Evolutionary conservation across 1,284 basidiomycete species (phyloP).

Genomic region (Leccinum griseonigrum): DNA sequence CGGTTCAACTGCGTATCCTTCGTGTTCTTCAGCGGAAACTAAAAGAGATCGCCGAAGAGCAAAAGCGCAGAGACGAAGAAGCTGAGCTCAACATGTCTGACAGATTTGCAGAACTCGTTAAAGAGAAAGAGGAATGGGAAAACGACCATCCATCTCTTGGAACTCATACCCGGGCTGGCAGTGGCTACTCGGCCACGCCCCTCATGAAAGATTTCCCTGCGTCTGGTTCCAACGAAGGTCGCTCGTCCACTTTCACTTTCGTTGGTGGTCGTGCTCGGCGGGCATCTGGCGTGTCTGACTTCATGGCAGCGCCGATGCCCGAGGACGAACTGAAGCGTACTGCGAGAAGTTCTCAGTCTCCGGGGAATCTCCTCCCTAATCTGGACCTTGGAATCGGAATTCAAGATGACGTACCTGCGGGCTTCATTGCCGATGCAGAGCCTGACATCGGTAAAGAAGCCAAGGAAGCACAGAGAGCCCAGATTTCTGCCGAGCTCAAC

Average conservation of each 20-base stretch:
- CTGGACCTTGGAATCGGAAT: constrained; percentile 74
- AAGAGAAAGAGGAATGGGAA: constrained; percentile 86
- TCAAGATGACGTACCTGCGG: constrained; percentile 67
- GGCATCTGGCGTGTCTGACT: constrained; percentile 68
- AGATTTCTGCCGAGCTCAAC: constrained; percentile 47
- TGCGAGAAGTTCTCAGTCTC: constrained; percentile 47
- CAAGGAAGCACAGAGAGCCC: constrained; percentile 37
- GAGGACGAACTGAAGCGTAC: constrained; percentile 57
- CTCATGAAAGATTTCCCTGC: constrained; percentile 59
- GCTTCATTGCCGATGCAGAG: constrained; percentile 49
- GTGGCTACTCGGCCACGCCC: constrained; percentile 52
- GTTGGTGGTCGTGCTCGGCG: constrained; percentile 51
- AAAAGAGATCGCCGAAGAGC: constrained; percentile 75
- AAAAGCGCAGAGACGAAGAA: constrained; percentile 69
- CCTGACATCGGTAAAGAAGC: constrained; percentile 34
- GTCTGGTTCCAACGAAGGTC: constrained; percentile 49
- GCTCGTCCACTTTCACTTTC: constrained; percentile 48
- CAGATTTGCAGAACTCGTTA: constrained; percentile 62
- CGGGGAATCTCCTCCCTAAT: constrained; percentile 57
- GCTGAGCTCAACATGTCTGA: constrained; percentile 76
- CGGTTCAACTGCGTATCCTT: constrained; percentile 87
- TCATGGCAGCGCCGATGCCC: constrained; percentile 57
- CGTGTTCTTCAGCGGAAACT: constrained; percentile 76
- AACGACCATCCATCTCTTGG: constrained; percentile 68
- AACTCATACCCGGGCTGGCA: constrained; percentile 62